A percentile compares a stretch with the other conserved stretches of the same genome.
phyloP scores from a whole-genome alignment of 1,284 basidiomycete genomes.

The Serendipita sp. region DNA sequence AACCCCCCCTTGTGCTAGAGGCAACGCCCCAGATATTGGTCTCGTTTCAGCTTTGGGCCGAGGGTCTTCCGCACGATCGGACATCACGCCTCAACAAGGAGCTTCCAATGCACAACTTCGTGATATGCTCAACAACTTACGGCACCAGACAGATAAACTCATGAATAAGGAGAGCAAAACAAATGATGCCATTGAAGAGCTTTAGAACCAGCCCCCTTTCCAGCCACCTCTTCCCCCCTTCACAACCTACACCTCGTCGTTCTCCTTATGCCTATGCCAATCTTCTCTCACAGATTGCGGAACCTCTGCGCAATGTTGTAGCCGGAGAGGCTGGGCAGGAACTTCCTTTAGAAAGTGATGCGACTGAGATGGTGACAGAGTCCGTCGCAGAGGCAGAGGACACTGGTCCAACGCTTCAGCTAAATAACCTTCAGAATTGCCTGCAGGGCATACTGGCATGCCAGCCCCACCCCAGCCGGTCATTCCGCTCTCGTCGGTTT shows the following conservation, averaged over 20 bases:
- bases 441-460: not conserved
- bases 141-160: not conserved
- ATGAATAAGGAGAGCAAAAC: not conserved
- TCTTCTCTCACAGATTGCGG: slow-evolving; percentile 1
- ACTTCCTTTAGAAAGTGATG: not conserved
- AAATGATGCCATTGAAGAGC: slow-evolving; percentile 6
- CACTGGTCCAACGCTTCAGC: not conserved
- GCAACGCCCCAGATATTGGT: not conserved
- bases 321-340: not conserved
- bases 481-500: not conserved
- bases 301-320: not conserved
- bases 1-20: not conserved
- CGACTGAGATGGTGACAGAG: not conserved
- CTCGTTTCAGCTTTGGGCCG: not conserved
- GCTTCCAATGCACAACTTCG: slow-evolving; percentile 4
- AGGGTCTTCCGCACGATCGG: not conserved
- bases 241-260: not conserved
- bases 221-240: not conserved
- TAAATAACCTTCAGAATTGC: not conserved
- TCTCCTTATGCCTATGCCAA: slow-evolving; percentile 2
- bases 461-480: not conserved
- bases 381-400: not conserved
- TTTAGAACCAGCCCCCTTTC: not conserved
- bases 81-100: not conserved
- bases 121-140: not conserved